Evolutionary conservation across 768 basidiomycete genomes (phyloP), one percentile per base, ranked within the genome.

Genomic region (Boletus rufocinnamomeus): DNA sequence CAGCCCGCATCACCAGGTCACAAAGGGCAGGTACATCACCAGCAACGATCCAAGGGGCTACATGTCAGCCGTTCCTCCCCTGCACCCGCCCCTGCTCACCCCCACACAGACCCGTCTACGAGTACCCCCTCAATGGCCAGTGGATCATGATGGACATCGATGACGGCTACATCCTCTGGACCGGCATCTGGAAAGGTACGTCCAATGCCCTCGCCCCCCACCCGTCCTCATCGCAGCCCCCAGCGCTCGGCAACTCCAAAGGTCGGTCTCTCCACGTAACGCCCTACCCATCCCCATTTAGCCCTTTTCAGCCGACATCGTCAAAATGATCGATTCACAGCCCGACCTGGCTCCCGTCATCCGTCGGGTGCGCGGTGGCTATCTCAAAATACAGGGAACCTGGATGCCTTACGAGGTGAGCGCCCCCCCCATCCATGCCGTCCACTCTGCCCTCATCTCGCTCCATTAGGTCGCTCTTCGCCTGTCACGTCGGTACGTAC

Each of bases 111-210:
- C 91, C 91, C 14, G 93, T 95, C 13, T 94, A 90, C 67, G 93
- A 95, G 70, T 95, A 93, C 66, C 91, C 90, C 2, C 79, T 95
- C 56, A 91, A 92, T 61, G 89, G 87, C 23, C 91, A 94, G 68
- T 93, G 91, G 89, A 91, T 95, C 67, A 94, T 95, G 93, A 92
- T 94, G 84, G 93, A 95, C 76, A 89, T 91, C 68, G 93, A 95
- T 70, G 92, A 93, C 70, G 93, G 93, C 4, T 94, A 92, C 71
- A 87, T 95, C 57, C 78, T 93, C 19, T 95, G 93, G 92, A 95
- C 93, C 1, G 90, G 91, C 11, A 95, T 95, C 53, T 95, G 93
- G 93, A 95, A 95, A 81, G 92, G 91, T 91, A 58, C 59, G 77
- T 60, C 23, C 5, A 11, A 57, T 46, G 0, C 25, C 21, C 47